Evolutionary conservation across 805 yeast species (phyloP).

Genomic region (Yamadazyma phyllophila): DNA sequence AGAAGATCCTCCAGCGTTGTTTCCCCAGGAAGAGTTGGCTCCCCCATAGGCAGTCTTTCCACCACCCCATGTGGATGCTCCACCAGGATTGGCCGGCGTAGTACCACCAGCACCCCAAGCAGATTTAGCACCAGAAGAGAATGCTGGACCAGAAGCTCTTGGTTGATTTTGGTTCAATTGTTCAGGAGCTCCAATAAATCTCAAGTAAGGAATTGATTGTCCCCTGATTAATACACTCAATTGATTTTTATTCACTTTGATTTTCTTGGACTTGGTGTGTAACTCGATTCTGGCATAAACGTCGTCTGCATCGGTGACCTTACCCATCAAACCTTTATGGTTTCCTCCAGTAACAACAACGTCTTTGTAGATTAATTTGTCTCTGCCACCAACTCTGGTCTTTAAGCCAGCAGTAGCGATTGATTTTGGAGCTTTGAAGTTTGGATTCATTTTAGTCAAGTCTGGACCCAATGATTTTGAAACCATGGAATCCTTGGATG

Average conservation of each 20-base stretch:
- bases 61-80: constrained; percentile 53
- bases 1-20: constrained; percentile 44
- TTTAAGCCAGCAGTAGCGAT: constrained; percentile 38
- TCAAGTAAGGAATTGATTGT: constrained; percentile 71
- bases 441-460: constrained; percentile 85
- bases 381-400: constrained; percentile 68
- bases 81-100: constrained; percentile 33
- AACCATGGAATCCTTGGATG: constrained; percentile 74
- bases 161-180: constrained; percentile 15
- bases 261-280: constrained; percentile 86
- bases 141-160: constrained; percentile 16
- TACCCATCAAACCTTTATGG: constrained; percentile 92
- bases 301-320: constrained; percentile 90
- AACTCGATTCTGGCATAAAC: constrained; percentile 88
- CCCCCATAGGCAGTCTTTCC: constrained; percentile 31
- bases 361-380: constrained; percentile 74
- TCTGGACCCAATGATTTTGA: constrained; percentile 60
- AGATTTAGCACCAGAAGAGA: constrained; percentile 47
- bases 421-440: constrained; percentile 58
- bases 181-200: constrained; percentile 57
- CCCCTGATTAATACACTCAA: constrained; percentile 72
- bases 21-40: constrained; percentile 50
- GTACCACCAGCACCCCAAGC: constrained; percentile 44
- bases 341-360: constrained; percentile 89
- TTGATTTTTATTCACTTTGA: constrained; percentile 77